Percentiles rank a stretch among this genome's conserved stretches.
These are phyloP conservation scores for Tuber borchii DNA, from an alignment of 495 filamentous ascomycete species.

Conservation along the genomic window DNA sequence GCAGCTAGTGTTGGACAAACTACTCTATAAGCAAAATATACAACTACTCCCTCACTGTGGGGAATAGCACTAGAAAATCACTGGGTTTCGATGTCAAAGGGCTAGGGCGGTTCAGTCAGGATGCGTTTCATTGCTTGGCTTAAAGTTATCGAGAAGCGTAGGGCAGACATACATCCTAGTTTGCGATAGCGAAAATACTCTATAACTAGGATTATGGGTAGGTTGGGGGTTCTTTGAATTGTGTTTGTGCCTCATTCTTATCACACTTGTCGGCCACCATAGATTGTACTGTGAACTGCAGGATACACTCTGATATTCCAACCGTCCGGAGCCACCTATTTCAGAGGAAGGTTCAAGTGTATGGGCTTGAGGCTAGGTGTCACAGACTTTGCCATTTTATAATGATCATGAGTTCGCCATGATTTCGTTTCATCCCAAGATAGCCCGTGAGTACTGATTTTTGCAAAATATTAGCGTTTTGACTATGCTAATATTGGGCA, in stretches of 20 bases:
- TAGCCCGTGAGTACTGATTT: constrained; percentile 19
- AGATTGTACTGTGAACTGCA: neutral
- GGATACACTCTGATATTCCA: neutral
- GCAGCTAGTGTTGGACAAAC: neutral
- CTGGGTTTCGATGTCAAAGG: neutral
- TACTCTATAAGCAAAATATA: neutral
- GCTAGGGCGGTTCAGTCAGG: neutral
- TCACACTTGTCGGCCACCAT: no score
- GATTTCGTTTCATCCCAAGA: constrained; percentile 6
- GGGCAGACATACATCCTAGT: neutral
- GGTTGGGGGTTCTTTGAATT: neutral
- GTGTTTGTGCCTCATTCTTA: neutral
- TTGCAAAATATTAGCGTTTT: neutral
- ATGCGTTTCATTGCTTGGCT: neutral
- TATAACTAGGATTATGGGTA: neutral
- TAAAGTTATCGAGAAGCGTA: neutral
- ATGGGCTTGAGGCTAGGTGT: constrained; percentile 6
- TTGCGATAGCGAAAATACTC: neutral
- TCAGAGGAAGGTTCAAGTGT: constrained; percentile 4
- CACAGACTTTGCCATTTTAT: constrained; percentile 2
- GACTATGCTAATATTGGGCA: neutral
- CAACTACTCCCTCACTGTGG: neutral
- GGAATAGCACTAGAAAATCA: neutral
- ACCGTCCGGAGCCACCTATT: neutral
- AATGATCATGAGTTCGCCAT: constrained; percentile 17